Base-by-base conservation (phyloP, 805 yeast species). In the Debaryomyces tyrocola region DNA sequence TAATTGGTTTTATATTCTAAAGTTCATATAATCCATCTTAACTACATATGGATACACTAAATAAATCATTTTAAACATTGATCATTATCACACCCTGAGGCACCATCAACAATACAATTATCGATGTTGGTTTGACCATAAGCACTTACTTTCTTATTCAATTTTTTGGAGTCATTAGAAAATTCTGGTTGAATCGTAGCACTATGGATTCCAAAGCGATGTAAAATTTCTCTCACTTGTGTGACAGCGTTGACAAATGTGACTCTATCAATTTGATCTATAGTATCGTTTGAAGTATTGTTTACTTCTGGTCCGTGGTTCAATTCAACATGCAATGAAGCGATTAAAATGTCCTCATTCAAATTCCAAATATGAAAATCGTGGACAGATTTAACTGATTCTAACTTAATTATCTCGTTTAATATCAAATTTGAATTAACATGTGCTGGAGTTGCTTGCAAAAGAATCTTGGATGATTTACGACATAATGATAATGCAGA, bases 181-280 rank as follows among this genome's bases (percentile, higher is more conserved):
- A 92, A 94, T 69, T 92, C 99, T 0, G 99, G 99, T 68, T 92
- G 99, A 42, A 94, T 91, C 1, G 99, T 92, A 15, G 92, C 96
- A 33, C 94, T 86, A 59, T 91, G 96, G 50, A 92, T 84, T 38
- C 96, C 96, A 60, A 84, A 85, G 21, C 78, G 82, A 58, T 89
- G 96, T 58, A 92, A 76, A 39, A 90, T 83, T 43, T 80, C 79
- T 64, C 94, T 82, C 44, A 92, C 92, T 47, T 80, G 78, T 41
- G 82, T 75, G 7, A 96, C 95, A 42, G 87, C 78, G n/a, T 69
- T 66, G 46, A 85, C 67, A 63, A 90, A 94, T 20, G 56, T 61
- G 24, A 48, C 50, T 50, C 64, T 65, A 54, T 67, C 60, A 42
- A 72, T 59, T 1, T 21, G 33, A 20, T 24, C 42, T 31, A 27